These are phyloP conservation scores for Chernovozyma sophiae-reginae DNA, from an alignment of 1,139 yeast genomes.

Conservation along the genomic window DNA sequence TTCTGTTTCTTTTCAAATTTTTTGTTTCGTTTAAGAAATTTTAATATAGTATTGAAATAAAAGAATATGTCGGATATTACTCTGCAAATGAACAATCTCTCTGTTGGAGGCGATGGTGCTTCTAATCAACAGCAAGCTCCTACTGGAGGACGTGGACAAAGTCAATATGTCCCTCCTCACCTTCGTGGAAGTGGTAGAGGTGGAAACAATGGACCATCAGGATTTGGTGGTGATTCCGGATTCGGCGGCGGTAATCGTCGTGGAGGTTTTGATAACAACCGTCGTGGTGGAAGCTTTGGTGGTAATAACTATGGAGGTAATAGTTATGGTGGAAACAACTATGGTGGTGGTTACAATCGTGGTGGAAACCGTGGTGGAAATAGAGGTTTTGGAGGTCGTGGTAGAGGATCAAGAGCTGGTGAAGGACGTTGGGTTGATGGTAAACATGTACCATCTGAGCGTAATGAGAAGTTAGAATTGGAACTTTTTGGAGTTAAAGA, in stretches of 20 bases:
- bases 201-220: conserved; percentile 5
- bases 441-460: conserved; percentile 78
- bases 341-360: conserved; percentile 21
- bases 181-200: conserved; percentile 29
- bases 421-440: conserved; percentile 85
- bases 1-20: not conserved
- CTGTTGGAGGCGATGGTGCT: conserved; percentile 24
- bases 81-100: conserved; percentile 42
- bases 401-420: conserved; percentile 32
- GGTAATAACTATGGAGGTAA: conserved; percentile 14
- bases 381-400: conserved; percentile 14
- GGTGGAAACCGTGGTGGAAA: conserved; percentile 25
- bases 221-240: conserved; percentile 19
- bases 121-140: conserved; percentile 11
- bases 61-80: conserved; percentile 37
- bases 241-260: conserved; percentile 19
- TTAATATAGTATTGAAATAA: conserved; percentile 3
- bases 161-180: conserved; percentile 69
- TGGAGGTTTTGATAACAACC: conserved; percentile 15
- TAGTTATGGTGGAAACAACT: conserved; percentile 21
- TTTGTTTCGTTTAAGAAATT: not conserved
- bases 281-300: conserved; percentile 18
- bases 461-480: conserved; percentile 65
- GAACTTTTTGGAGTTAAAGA: conserved; percentile 87
- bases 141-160: conserved; percentile 6